A percentile compares a stretch with the other conserved stretches of the same genome.
Conservation (phyloP, 2,329 filamentous ascomycete species). For the Cordyceps pruinosa region DNA sequence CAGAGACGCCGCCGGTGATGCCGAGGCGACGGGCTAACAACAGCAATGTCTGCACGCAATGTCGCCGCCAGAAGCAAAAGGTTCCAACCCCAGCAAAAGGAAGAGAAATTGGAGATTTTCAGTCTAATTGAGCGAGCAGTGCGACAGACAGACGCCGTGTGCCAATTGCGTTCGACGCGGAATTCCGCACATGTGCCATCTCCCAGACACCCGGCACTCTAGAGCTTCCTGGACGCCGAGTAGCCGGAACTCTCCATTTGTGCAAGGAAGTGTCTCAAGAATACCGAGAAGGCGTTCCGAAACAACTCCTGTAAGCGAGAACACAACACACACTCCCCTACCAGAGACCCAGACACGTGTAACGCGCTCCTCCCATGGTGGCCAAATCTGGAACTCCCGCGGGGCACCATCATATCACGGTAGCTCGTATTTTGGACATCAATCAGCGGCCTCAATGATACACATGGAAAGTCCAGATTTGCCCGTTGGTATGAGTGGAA, state of each 20-base stretch:
- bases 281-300: background rate
- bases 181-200: constrained; percentile 8
- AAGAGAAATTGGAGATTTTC: no score
- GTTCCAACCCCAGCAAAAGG: background rate
- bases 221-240: background rate
- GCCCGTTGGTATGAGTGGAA: constrained; percentile 17
- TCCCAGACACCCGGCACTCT: background rate
- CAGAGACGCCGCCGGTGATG: constrained; percentile 11
- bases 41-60: constrained; percentile 13
- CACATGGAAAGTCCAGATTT: constrained; percentile 22
- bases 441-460: constrained; percentile 26
- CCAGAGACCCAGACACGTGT: background rate
- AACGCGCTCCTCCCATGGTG: constrained; percentile 1
- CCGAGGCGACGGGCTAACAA: constrained; percentile 1
- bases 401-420: constrained; percentile 26
- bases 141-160: constrained; percentile 13
- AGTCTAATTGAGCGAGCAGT: background rate
- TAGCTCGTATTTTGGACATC: constrained; percentile 27
- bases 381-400: constrained; percentile 24
- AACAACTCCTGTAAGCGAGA: background rate
- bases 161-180: constrained; percentile 11
- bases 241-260: background rate
- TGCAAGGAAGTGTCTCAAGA: background rate
- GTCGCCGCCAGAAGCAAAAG: constrained; percentile 12
- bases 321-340: background rate